A percentile compares a stretch with the other conserved stretches of the same genome.
These are phyloP conservation scores for Halteria grandinella DNA, from an alignment of 73 alveolate species.

Conservation along the genomic window DNA sequence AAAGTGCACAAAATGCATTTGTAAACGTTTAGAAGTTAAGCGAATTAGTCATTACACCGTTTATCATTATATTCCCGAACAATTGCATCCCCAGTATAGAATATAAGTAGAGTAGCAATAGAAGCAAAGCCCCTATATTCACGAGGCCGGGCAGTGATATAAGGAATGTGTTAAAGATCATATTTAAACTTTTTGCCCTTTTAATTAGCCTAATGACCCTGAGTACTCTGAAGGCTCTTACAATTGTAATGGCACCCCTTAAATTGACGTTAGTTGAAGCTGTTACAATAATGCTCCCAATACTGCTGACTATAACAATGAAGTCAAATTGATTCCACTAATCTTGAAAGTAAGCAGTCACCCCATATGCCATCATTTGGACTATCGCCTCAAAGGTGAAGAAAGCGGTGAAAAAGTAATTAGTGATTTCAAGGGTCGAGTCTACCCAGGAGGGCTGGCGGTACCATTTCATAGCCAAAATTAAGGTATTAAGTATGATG, in stretches of 20 bases:
- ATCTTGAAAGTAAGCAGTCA: conserved; percentile 80
- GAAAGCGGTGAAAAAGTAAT: conserved; percentile 84
- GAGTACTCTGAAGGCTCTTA: conserved; percentile 72
- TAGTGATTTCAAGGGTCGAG: conserved; percentile 64
- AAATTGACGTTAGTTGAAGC: conserved; percentile 59
- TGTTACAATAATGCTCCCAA: conserved; percentile 65
- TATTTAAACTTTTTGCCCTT: conserved; percentile 64
- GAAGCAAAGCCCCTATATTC: conserved; percentile 71
- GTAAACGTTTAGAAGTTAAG: conserved; percentile 64
- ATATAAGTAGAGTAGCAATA: conserved; percentile 63
- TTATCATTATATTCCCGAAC: conserved; percentile 47
- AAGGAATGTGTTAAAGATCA: conserved; percentile 61
- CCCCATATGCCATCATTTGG: conserved; percentile 81
- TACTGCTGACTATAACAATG: conserved; percentile 81
- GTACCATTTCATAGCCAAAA: conserved; percentile 33
- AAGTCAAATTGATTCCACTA: conserved; percentile 95
- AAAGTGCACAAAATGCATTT: conserved; percentile 58
- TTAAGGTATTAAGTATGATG: conserved; percentile 28
- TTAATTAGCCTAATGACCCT: conserved; percentile 72
- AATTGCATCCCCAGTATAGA: conserved; percentile 56
- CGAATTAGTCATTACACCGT: conserved; percentile 24
- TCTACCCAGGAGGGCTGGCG: conserved; percentile 11
- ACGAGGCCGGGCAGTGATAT: conserved; percentile 70
- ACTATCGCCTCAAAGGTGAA: conserved; percentile 87
- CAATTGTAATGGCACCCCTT: conserved; percentile 57